phyloP scores from a whole-genome alignment of 2,329 filamentous ascomycete species.

The Truncatella angustata region DNA sequence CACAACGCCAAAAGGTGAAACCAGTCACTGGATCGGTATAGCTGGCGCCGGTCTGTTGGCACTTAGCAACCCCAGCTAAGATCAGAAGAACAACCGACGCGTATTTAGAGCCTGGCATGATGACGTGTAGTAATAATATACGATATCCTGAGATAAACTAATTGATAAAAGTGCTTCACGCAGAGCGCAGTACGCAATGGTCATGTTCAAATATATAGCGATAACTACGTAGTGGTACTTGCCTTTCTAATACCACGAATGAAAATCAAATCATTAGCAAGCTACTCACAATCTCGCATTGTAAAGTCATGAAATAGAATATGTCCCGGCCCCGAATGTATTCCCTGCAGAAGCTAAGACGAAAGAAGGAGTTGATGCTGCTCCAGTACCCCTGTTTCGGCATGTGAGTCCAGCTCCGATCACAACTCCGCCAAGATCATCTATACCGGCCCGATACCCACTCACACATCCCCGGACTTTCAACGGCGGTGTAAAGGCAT shows the following conservation, averaged over 20 bases:
- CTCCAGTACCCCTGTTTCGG: neutral
- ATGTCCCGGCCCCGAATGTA: neutral
- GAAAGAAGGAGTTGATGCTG: neutral
- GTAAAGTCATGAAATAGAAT: neutral
- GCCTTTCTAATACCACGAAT: too few species aligned
- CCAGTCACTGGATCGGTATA: conserved; percentile 4
- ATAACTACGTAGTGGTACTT: too few species aligned
- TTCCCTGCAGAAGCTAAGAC: neutral
- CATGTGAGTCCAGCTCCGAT: conserved; percentile 3
- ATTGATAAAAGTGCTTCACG: too few species aligned
- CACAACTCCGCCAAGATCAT: conserved; percentile 1
- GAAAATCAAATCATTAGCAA: too few species aligned
- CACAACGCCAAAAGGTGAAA: conserved; percentile 4
- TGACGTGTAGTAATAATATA: too few species aligned
- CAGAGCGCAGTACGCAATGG: too few species aligned
- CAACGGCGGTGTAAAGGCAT: neutral
- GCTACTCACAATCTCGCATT: neutral
- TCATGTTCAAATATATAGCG: too few species aligned
- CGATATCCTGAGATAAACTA: too few species aligned
- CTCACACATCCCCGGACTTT: conserved; percentile 1
- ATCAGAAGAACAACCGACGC: neutral
- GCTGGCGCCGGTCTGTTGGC: conserved; percentile 3
- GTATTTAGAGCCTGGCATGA: neutral
- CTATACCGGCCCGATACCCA: conserved; percentile 1
- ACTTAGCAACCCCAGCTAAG: neutral